Evolutionary conservation across 148 eudicot species (phyloP).

Genomic region (Arbutus unedo): DNA sequence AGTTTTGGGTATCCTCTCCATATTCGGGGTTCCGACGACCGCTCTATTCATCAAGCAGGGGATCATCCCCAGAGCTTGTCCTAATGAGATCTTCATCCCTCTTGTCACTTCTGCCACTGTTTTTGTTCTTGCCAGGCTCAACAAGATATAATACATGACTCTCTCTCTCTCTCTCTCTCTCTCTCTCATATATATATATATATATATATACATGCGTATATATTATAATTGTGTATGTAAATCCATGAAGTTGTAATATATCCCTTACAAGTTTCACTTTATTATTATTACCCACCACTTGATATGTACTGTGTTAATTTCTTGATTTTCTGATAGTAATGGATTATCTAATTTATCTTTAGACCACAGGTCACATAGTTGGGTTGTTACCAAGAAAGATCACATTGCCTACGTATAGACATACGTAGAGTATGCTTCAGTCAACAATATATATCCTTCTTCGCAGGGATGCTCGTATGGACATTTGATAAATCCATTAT

Average conservation of each 20-base stretch:
- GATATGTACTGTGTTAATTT: neutral
- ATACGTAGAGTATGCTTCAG: too few species aligned
- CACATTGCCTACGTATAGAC: too few species aligned
- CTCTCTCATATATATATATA: too few species aligned
- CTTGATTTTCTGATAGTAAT: too few species aligned
- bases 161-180: too few species aligned
- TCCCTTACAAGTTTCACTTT: slow-evolving; percentile 2
- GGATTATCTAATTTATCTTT: too few species aligned
- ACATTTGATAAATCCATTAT: too few species aligned
- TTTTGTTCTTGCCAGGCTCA: slow-evolving; percentile 56
- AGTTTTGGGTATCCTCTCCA: slow-evolving; percentile 57
- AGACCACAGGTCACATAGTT: too few species aligned
- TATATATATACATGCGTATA: neutral
- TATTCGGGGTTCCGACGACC: slow-evolving; percentile 65
- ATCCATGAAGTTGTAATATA: neutral
- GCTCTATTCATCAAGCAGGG: slow-evolving; percentile 51
- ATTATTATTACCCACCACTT: neutral
- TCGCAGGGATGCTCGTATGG: too few species aligned
- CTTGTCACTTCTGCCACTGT: slow-evolving; percentile 74
- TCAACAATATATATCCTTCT: too few species aligned
- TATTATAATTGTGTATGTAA: neutral
- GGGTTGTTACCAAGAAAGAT: too few species aligned
- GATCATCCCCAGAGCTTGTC: slow-evolving; percentile 41
- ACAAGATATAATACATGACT: slow-evolving; percentile 43
- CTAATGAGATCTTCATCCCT: slow-evolving; percentile 69